Conservation (phyloP, 148 eudicot species). For the Rhododendron griersonianum region DNA sequence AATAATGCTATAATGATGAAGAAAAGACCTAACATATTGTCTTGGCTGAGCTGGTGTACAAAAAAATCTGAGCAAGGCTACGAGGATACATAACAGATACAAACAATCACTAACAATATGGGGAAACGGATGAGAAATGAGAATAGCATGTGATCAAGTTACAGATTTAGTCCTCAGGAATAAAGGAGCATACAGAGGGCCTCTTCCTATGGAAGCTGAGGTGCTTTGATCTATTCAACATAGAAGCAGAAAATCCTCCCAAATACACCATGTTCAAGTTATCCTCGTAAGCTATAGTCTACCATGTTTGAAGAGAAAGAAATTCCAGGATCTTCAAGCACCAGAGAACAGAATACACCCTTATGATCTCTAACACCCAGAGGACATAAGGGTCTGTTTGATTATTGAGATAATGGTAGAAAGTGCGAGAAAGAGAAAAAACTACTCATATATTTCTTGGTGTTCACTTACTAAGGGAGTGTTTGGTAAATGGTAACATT, state of each 20-base stretch:
- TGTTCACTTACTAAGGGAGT: too few species aligned
- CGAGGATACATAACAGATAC: neutral
- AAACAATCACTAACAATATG: neutral
- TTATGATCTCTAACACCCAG: neutral
- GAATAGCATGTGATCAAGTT: constrained; percentile 9
- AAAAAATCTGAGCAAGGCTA: neutral
- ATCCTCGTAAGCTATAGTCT: neutral
- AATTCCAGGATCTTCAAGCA: neutral
- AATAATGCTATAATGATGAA: neutral
- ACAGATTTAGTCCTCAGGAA: constrained; percentile 2
- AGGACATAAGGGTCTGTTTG: neutral
- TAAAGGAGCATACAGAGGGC: neutral
- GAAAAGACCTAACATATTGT: neutral
- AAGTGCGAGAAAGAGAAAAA: too few species aligned
- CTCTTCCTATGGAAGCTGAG: neutral
- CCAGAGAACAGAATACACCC: neutral
- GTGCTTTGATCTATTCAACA: neutral
- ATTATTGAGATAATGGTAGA: too few species aligned
- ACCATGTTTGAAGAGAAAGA: neutral
- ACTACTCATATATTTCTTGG: too few species aligned
- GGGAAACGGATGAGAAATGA: neutral
- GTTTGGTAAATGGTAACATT: too few species aligned
- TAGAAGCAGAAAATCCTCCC: neutral
- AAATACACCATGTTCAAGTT: neutral
- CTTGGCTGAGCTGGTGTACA: neutral